These are phyloP conservation scores for Brassica juncea DNA, from an alignment of 345 rosid species.

Conservation along the genomic window DNA sequence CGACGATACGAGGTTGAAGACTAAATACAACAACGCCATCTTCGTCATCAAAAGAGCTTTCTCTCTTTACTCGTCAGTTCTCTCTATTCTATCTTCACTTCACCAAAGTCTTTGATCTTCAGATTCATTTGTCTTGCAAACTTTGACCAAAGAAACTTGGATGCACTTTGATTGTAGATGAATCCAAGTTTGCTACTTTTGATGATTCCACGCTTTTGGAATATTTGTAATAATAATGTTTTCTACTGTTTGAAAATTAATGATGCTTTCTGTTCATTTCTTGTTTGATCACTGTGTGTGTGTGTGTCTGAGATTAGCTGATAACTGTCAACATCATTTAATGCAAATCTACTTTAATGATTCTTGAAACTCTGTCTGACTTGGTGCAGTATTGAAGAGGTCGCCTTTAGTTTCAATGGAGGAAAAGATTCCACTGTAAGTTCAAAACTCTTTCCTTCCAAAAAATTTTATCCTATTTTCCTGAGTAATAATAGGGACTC, in stretches of 20 bases:
- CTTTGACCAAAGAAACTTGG: neutral
- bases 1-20: slow-evolving; percentile 86
- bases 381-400: slow-evolving; percentile 77
- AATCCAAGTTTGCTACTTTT: neutral
- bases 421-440: slow-evolving; percentile 98
- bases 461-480: slow-evolving; percentile 7
- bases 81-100: neutral
- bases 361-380: slow-evolving; percentile 28
- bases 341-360: slow-evolving; percentile 20
- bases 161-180: neutral
- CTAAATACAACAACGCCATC: slow-evolving; percentile 89
- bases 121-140: slow-evolving; percentile 2
- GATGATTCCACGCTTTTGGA: no score
- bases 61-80: slow-evolving; percentile 83
- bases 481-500: slow-evolving; percentile 23
- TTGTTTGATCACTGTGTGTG: slow-evolving; percentile 21
- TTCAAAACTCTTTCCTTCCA: slow-evolving; percentile 18
- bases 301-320: neutral
- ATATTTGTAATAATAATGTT: no score
- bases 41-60: slow-evolving; percentile 83
- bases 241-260: neutral
- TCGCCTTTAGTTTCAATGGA: slow-evolving; percentile 97
- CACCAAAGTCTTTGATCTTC: slow-evolving; percentile 13
- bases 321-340: neutral
- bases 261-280: slow-evolving; percentile 9